A percentile compares a stretch with the other conserved stretches of the same genome.
Evolutionary conservation across 352 stramenopile species (phyloP).

Genomic region (Globisporangium solare): DNA sequence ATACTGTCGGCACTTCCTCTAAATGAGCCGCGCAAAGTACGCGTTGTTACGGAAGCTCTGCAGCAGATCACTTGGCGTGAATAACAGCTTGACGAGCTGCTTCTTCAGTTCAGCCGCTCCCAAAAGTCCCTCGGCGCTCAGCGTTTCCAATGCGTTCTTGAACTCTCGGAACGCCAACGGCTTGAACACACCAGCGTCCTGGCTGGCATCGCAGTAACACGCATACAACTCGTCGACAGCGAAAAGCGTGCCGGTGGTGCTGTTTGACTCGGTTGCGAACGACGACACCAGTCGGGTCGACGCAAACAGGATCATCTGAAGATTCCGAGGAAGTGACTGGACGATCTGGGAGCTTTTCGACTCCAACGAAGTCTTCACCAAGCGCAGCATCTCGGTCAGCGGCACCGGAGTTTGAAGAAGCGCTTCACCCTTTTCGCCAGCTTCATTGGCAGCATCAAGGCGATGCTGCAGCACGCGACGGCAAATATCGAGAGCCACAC

Average conservation of each 20-base stretch:
- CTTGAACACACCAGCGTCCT: slow-evolving; percentile 61
- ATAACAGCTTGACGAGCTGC: slow-evolving; percentile 71
- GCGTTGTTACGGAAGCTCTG: slow-evolving; percentile 67
- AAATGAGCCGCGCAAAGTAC: slow-evolving; percentile 75
- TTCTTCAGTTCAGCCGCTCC: slow-evolving; percentile 56
- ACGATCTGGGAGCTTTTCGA: slow-evolving; percentile 54
- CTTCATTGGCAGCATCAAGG: slow-evolving; percentile 15
- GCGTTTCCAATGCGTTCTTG: slow-evolving; percentile 52
- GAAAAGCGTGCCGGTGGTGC: slow-evolving; percentile 29
- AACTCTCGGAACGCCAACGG: slow-evolving; percentile 63
- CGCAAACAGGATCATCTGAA: slow-evolving; percentile 81
- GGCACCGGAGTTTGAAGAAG: slow-evolving; percentile 28
- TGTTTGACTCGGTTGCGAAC: slow-evolving; percentile 27
- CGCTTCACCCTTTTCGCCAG: slow-evolving; percentile 2
- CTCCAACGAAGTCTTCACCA: slow-evolving; percentile 70
- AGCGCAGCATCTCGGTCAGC: slow-evolving; percentile 67
- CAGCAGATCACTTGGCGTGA: slow-evolving; percentile 58
- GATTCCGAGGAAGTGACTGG: slow-evolving; percentile 61
- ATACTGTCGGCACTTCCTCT: slow-evolving; percentile 7
- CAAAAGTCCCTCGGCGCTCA: slow-evolving; percentile 65
- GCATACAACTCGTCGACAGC: slow-evolving; percentile 57
- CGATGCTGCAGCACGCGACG: slow-evolving; percentile 57
- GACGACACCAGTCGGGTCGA: slow-evolving; percentile 35
- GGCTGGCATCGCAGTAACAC: slow-evolving; percentile 66
- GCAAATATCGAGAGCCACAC: slow-evolving; percentile 69